A percentile compares a stretch with the other conserved stretches of the same genome.
Evolutionary conservation across 345 rosid genomes (phyloP).

Genomic region (Alliaria petiolata): DNA sequence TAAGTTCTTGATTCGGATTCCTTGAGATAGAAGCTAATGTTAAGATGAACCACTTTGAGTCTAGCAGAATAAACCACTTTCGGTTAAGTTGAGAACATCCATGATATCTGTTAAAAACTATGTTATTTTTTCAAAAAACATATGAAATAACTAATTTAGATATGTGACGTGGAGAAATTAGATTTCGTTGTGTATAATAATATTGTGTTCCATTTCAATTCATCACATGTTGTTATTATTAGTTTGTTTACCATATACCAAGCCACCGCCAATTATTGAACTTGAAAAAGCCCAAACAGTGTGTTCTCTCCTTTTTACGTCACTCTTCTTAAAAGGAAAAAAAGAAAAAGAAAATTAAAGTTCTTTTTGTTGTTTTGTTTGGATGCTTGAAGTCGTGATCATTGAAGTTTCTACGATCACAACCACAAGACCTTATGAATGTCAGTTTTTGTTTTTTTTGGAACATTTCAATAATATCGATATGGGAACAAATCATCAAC

Average conservation of each 20-base stretch:
- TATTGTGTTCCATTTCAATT: background rate
- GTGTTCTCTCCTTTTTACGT: background rate
- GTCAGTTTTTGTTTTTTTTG: constrained; percentile 1
- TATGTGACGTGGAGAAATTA: background rate
- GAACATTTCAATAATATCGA: background rate
- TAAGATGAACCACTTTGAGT: too few species aligned
- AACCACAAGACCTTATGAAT: constrained; percentile 5
- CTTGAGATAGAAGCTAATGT: background rate
- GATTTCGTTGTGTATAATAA: background rate
- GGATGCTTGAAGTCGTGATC: constrained; percentile 5
- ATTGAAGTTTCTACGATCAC: background rate
- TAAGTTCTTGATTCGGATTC: background rate
- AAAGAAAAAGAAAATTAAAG: background rate
- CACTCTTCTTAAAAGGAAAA: background rate
- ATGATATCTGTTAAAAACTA: too few species aligned
- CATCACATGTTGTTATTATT: background rate
- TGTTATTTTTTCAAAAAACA: too few species aligned
- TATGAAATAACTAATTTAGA: too few species aligned
- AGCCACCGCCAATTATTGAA: constrained; percentile 20
- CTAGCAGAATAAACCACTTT: too few species aligned
- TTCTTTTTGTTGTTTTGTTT: constrained; percentile 1
- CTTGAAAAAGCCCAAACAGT: background rate
- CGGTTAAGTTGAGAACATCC: too few species aligned
- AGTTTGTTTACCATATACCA: background rate
- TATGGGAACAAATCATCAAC: background rate